Conservation (phyloP, 2,329 filamentous ascomycete genomes). For the Fusarium dlaminii region DNA sequence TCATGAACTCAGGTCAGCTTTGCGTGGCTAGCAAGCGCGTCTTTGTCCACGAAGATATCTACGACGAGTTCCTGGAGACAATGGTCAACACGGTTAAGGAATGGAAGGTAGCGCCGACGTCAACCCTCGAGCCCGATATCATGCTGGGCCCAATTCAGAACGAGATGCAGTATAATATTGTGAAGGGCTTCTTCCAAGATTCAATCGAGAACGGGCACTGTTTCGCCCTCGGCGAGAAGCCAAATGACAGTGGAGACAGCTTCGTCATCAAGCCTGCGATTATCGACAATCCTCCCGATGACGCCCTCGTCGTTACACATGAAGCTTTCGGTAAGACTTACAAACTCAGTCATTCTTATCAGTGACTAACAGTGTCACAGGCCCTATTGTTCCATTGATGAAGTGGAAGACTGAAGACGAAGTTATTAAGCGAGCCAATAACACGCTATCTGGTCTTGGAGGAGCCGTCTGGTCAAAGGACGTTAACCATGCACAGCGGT, state of each 20-base stretch:
- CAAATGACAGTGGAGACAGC: background rate
- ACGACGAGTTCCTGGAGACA: constrained; percentile 59
- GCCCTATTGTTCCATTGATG: constrained; percentile 68
- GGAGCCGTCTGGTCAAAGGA: constrained; percentile 66
- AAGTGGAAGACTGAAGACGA: constrained; percentile 69
- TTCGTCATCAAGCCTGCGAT: constrained; percentile 12
- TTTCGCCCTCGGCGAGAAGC: background rate
- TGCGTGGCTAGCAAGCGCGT: constrained; percentile 57
- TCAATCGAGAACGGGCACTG: background rate
- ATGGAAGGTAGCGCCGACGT: constrained; percentile 52
- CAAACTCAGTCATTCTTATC: background rate
- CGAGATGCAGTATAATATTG: constrained; percentile 9
- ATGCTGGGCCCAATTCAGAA: constrained; percentile 48
- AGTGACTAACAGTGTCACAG: background rate
- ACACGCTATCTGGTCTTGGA: constrained; percentile 61
- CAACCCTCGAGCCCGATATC: constrained; percentile 46
- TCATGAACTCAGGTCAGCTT: constrained; percentile 62
- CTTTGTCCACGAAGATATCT: constrained; percentile 68
- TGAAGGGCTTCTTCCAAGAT: constrained; percentile 19
- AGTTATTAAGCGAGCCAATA: constrained; percentile 63
- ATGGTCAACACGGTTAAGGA: constrained; percentile 38
- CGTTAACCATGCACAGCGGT: constrained; percentile 56
- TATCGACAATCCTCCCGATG: constrained; percentile 10
- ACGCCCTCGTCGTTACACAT: constrained; percentile 5
- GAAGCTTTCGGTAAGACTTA: constrained; percentile 8